Evolutionary conservation across 225 moss, liverwort and hornwort genomes (phyloP).

Genomic region (Anthoceros angustus): DNA sequence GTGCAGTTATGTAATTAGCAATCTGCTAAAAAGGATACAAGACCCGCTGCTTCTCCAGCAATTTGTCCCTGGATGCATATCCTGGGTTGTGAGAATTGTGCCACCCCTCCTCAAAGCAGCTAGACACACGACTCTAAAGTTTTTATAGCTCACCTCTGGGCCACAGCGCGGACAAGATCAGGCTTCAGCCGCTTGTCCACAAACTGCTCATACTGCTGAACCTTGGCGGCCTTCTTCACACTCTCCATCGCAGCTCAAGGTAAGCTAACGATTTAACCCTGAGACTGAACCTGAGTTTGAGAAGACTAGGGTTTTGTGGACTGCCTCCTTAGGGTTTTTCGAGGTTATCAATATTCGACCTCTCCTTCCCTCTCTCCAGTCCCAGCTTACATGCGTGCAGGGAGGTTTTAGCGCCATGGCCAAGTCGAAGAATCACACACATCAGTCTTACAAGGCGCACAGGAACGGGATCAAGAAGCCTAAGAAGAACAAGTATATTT

Average conservation of each 20-base stretch:
- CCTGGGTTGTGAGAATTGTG: neutral
- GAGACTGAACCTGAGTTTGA: too few relatives aligned
- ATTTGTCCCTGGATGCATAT: constrained; percentile 21
- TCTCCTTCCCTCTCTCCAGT: too few relatives aligned
- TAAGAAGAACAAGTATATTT: constrained; percentile 78
- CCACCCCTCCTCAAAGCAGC: neutral
- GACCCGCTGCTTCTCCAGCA: constrained; percentile 30
- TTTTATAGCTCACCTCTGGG: constrained; percentile 1
- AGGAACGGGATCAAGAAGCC: constrained; percentile 96
- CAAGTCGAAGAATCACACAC: constrained; percentile 93
- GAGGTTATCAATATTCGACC: too few relatives aligned
- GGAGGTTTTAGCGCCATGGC: constrained; percentile 32
- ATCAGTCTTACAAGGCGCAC: constrained; percentile 88
- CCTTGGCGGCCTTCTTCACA: constrained; percentile 17
- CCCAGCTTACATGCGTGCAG: too few relatives aligned
- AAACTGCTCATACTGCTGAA: constrained; percentile 39
- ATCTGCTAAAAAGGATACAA: too few relatives aligned
- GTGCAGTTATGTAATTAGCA: neutral
- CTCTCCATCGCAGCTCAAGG: too few relatives aligned
- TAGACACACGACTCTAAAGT: neutral
- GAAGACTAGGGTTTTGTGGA: too few relatives aligned
- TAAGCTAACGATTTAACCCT: too few relatives aligned
- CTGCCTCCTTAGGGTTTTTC: too few relatives aligned
- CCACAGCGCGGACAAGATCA: constrained; percentile 28
- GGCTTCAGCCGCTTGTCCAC: constrained; percentile 43